Evolutionary conservation across 202 grass and related monocot genomes (phyloP).

Genomic region (Eragrostis tef): DNA sequence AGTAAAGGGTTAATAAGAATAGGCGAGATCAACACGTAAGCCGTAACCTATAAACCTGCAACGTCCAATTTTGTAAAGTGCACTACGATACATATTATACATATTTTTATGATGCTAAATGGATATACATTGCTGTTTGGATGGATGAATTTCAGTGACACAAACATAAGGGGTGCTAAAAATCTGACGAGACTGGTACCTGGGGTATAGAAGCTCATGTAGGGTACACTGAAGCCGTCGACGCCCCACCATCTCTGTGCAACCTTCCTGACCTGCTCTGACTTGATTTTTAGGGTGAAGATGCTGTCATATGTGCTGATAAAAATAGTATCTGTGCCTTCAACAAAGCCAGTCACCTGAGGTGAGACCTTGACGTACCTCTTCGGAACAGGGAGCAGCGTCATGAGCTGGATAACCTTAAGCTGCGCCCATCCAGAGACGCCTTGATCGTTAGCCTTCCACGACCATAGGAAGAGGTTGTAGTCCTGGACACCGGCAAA

Average conservation of each 20-base stretch:
- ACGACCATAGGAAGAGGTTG: not conserved
- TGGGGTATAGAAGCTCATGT: not conserved
- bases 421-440: not conserved
- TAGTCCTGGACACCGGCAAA: not conserved
- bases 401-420: not conserved
- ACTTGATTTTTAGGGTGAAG: not conserved
- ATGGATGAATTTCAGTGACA: too few relatives aligned
- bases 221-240: not conserved
- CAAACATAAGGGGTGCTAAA: not conserved
- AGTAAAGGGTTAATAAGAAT: too few relatives aligned
- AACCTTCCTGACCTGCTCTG: not conserved
- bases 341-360: not conserved
- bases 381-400: not conserved
- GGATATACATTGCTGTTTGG: not conserved
- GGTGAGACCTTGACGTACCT: rapidly evolving
- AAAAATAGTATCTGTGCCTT: not conserved
- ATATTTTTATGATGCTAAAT: not conserved
- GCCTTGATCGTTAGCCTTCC: not conserved
- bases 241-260: not conserved
- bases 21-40: too few relatives aligned
- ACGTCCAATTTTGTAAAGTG: not conserved
- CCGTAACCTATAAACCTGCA: not conserved
- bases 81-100: not conserved
- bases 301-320: not conserved
- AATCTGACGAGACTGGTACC: not conserved